phyloP scores from a whole-genome alignment of 495 filamentous ascomycete genomes.

The Neurospora sp. region DNA sequence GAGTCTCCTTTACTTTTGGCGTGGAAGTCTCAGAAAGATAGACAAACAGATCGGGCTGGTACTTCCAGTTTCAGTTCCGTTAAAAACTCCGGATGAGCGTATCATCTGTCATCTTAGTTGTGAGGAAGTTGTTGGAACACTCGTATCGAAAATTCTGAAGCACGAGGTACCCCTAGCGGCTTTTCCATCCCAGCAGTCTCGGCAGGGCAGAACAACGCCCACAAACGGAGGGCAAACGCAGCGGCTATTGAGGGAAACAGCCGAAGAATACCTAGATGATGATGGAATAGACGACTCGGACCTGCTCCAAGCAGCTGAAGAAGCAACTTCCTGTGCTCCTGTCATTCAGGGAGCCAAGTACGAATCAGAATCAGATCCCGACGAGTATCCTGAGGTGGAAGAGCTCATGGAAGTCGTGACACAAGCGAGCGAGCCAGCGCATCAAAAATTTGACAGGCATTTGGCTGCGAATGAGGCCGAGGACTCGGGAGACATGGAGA shows the following conservation, averaged over 20 bases:
- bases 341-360: not conserved
- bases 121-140: slow-evolving; percentile 84
- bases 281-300: slow-evolving; percentile 15
- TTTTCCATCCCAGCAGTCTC: slow-evolving; percentile 32
- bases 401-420: slow-evolving; percentile 13
- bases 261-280: slow-evolving; percentile 10
- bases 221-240: not conserved
- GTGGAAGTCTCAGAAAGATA: slow-evolving; percentile 59
- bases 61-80: slow-evolving; percentile 47
- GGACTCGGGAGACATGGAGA: slow-evolving; percentile 7
- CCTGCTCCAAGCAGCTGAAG: slow-evolving; percentile 15
- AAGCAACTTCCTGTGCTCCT: not conserved
- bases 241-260: not conserved
- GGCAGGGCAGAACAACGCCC: not conserved
- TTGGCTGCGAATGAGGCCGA: slow-evolving; percentile 10
- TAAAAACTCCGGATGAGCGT: slow-evolving; percentile 46
- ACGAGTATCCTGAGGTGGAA: slow-evolving; percentile 21
- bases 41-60: slow-evolving; percentile 44
- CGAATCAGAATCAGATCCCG: slow-evolving; percentile 7
- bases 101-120: slow-evolving; percentile 72
- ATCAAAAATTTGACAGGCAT: slow-evolving; percentile 33
- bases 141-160: slow-evolving; percentile 49
- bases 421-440: not conserved
- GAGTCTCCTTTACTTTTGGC: slow-evolving; percentile 63
- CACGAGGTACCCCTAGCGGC: slow-evolving; percentile 47